Conservation (phyloP, 257 asterid genomes). For the Salvia hispanica region DNA sequence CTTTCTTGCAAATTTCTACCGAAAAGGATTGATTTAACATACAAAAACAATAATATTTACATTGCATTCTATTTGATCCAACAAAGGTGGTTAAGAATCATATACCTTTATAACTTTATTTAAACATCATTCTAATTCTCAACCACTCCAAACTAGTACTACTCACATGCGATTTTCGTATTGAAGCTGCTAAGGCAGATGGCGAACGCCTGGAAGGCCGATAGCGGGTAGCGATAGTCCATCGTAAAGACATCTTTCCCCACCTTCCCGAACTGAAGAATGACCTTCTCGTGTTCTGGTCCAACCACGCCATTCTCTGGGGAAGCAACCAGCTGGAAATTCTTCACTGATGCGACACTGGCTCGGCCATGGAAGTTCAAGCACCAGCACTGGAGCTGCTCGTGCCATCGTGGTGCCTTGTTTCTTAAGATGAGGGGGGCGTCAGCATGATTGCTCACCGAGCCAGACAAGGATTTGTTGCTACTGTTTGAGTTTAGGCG, state of each 20-base stretch:
- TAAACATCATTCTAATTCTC: conserved; percentile 11
- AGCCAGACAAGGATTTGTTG: conserved; percentile 47
- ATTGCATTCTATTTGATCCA: not conserved
- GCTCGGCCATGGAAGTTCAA: conserved; percentile 92
- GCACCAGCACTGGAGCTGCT: conserved; percentile 98
- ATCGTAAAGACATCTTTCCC: conserved; percentile 90
- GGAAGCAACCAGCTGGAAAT: conserved; percentile 90
- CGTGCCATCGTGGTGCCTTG: conserved; percentile 94
- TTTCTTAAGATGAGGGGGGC: conserved; percentile 65
- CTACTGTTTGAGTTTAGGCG: conserved; percentile 49
- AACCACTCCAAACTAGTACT: conserved; percentile 28
- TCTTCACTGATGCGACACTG: conserved; percentile 88
- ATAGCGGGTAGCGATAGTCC: conserved; percentile 83
- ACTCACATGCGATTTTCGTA: conserved; percentile 88
- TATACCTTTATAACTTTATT: not conserved
- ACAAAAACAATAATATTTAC: not conserved
- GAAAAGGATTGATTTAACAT: not conserved
- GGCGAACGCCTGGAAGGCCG: conserved; percentile 86
- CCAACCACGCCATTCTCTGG: conserved; percentile 60
- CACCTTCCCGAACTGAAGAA: conserved; percentile 90
- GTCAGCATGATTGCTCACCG: conserved; percentile 38
- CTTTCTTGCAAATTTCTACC: not conserved
- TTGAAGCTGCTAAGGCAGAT: conserved; percentile 86
- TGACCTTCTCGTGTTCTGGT: conserved; percentile 72
- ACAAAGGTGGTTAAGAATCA: conserved; percentile 11